Percentiles rank a stretch among this genome's conserved stretches.
These are phyloP conservation scores for Saksenaea vasiformis DNA, from an alignment of 371 early-diverging fungal species.

Conservation along the genomic window DNA sequence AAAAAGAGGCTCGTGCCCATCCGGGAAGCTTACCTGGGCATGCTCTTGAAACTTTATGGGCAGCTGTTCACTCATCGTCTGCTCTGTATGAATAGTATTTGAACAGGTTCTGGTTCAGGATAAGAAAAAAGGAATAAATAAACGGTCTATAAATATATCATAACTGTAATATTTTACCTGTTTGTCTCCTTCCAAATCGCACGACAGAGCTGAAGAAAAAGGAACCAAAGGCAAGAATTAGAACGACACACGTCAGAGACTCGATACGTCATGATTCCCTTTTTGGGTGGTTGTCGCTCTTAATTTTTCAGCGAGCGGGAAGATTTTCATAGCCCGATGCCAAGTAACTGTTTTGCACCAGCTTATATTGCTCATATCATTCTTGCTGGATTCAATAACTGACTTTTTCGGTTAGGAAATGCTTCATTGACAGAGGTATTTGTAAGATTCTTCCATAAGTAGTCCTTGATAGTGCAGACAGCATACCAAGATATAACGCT, in stretches of 20 bases:
- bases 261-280: not conserved
- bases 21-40: constrained; percentile 74
- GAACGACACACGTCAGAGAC: not conserved
- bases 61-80: constrained; percentile 66
- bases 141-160: not conserved
- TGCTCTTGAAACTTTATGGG: constrained; percentile 94
- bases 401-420: no score
- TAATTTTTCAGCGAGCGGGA: no score
- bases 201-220: not conserved
- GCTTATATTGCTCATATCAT: no score
- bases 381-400: no score
- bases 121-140: not conserved
- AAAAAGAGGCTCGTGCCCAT: not conserved
- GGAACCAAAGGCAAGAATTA: not conserved
- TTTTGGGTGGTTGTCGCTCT: not conserved
- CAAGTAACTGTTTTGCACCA: no score
- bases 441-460: no score
- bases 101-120: not conserved
- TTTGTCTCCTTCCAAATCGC: constrained; percentile 1
- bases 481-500: no score
- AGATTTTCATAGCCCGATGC: no score
- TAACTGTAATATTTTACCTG: not conserved
- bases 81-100: not conserved
- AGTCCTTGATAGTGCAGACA: no score
- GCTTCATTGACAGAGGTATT: no score